Base-by-base conservation (phyloP, 2,329 filamentous ascomycete genomes). In the Harringtonia aguacate region DNA sequence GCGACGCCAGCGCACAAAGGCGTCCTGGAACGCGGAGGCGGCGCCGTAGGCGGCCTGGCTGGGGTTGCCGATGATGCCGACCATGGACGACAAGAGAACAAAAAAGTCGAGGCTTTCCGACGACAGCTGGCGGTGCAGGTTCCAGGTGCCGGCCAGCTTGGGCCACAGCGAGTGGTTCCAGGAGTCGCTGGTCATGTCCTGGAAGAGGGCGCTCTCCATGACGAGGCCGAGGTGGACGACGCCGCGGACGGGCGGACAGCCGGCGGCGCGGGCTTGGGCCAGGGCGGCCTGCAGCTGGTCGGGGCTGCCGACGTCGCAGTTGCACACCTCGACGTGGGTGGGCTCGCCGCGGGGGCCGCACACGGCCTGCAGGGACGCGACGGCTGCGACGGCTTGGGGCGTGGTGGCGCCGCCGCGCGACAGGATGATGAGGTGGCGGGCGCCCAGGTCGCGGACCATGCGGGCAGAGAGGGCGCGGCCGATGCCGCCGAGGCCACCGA, bases 41-140 rank as follows among this genome's bases (percentile, higher is more conserved):
- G 65, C 62, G 1, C 59, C 55, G 43, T 71, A 70, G 44, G 65
- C 67, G 24, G 60, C 54, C 42, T 69, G 65, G 2, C 56, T 58
- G n/a, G 56, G 54, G 35, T 57, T 57, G 7, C 62, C 64, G 3
- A 63, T 42, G 8, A 63, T 49, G 24, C 60, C 58, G 0, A 59
- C 61, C 20, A 60, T 56, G 40, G 58, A 61, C 0, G 59, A 61
- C 1, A 61, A 48, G 36, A 62, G 46, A 4, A 57, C 55, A 50
- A 68, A 67, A 49, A 69, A 66, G 41, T 65, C 61, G 2, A 63
- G 47, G 0, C n/a, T n/a, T n/a, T 46, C 22, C 7, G 22, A 0
- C 46, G 43, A 0, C 15, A 52, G 47, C 27, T 55, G 51, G n/a
- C 51, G 34, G 50, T 67, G 61, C 0, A 67, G 55, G 42, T 66